Percentiles rank a stretch among this genome's conserved stretches.
Conservation (phyloP, 495 filamentous ascomycete genomes). For the Tuber brumale region DNA sequence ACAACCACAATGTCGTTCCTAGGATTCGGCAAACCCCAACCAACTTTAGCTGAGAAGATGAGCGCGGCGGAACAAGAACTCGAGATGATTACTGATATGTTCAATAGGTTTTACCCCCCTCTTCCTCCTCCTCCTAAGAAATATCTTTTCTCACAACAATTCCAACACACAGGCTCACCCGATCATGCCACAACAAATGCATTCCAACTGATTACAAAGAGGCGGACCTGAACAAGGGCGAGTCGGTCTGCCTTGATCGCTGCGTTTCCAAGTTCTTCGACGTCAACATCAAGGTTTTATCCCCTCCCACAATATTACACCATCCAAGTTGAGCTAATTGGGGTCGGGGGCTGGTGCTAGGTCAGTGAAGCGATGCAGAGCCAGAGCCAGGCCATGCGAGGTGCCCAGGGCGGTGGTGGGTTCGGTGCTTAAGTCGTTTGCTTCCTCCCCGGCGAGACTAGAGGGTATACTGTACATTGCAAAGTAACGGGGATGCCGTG, state of each 20-base stretch:
- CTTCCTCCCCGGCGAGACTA: background rate
- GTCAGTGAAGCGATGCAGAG: conserved; percentile 4
- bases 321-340: conserved; percentile 30
- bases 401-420: background rate
- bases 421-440: background rate
- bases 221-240: conserved; percentile 93
- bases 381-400: conserved; percentile 1
- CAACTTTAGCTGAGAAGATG: conserved; percentile 92
- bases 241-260: conserved; percentile 93
- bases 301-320: background rate
- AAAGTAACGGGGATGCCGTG: background rate
- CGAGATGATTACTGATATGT: conserved; percentile 94
- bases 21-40: conserved; percentile 71
- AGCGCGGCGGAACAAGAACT: conserved; percentile 86
- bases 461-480: background rate
- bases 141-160: background rate
- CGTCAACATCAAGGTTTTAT: conserved; percentile 77
- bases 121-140: conserved; percentile 15
- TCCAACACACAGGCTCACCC: conserved; percentile 57
- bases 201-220: conserved; percentile 86
- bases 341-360: background rate
- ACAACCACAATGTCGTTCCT: conserved; percentile 75
- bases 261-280: conserved; percentile 98
- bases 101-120: conserved; percentile 63
- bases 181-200: conserved; percentile 88